Base-by-base conservation (phyloP, 495 filamentous ascomycete genomes). In the Podospora fimiseda region DNA sequence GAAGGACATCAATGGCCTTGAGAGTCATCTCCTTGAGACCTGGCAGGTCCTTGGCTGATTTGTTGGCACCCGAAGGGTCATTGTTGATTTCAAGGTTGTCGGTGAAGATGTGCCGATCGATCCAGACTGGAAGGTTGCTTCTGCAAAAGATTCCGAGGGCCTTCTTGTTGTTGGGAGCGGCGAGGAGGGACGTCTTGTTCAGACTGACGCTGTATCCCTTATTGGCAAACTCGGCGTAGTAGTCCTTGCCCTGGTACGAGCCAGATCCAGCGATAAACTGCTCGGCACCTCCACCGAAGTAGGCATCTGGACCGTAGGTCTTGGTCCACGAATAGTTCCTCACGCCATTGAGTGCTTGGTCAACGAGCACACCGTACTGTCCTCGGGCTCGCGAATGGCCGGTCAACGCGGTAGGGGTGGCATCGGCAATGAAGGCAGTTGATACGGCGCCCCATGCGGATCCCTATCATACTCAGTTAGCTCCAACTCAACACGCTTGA, bases 1-100 rank as follows among this genome's bases (percentile, higher is more conserved):
- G 65, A 22, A 89, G 74, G 20, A 89, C 79, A 45, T 89, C 86
- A 48, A 89, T 76, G 0, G 86, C 84, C 68, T 89, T 89, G 37
- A 88, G 70, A 0, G 86, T 88, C 86, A 89, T 89, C n/a, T 89
- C 83, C 63, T 85, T 87, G 15, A 88, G 76, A 3, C 86, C 85
- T 2, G 86, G 86, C 7, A 86, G 75, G 53, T 89, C 85, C 6
- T 74, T 73, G 2, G 86, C 85, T 23, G 81, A 63, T 13, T 65
- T 73, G 1, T 71, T 69, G 15, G 69, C 74, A 18, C 86, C 84
- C 4, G 79, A 74, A 0, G 86, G 84, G 55, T 79, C 72, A 60
- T 89, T 85, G 51, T 71, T 76, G 50, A 81, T 74, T 38, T 64
- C 59, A 1, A 87, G 69, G 67, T 87, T 86, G 9, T 74, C 66